phyloP scores from a whole-genome alignment of 2,329 filamentous ascomycete species.

The Cercospora sojina region DNA sequence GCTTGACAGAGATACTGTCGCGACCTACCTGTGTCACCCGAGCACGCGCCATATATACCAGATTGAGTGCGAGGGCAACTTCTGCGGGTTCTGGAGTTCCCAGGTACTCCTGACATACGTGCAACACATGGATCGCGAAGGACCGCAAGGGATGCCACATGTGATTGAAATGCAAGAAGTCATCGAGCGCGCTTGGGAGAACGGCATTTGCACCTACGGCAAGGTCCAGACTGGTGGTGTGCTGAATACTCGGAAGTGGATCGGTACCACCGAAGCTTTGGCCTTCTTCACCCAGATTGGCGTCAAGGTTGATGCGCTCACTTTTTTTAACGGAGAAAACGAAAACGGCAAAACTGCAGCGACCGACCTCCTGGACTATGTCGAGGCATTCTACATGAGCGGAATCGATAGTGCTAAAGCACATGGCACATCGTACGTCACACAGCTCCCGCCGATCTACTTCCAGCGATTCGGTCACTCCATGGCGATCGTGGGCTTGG shows the following conservation, averaged over 20 bases:
- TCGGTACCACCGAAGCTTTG: conserved; percentile 86
- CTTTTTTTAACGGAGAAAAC: conserved; percentile 35
- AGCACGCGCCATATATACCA: conserved; percentile 78
- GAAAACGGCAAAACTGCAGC: conserved; percentile 51
- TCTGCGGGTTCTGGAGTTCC: conserved; percentile 93
- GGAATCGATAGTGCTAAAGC: conserved; percentile 48
- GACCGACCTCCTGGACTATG: conserved; percentile 60
- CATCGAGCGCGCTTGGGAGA: conserved; percentile 87
- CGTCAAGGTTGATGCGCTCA: conserved; percentile 54
- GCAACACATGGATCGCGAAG: conserved; percentile 34
- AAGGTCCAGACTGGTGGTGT: conserved; percentile 83
- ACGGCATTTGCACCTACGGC: conserved; percentile 72
- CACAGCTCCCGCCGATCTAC: conserved; percentile 78
- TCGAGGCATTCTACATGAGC: conserved; percentile 74
- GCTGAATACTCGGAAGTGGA: conserved; percentile 86
- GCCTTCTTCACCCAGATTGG: conserved; percentile 72
- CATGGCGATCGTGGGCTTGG: conserved; percentile 82
- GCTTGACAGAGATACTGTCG: conserved; percentile 62
- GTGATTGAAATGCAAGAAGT: conserved; percentile 81
- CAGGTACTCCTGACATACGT: conserved; percentile 87
- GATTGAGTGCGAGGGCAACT: conserved; percentile 77
- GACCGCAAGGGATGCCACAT: conserved; percentile 57
- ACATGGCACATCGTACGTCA: conserved; percentile 65
- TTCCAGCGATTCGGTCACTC: conserved; percentile 90
- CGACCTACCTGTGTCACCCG: conserved; percentile 77